Percentiles rank a stretch among this genome's conserved stretches.
Conservation (phyloP, 2,329 filamentous ascomycete species). For the Pyrenochaeta sp. region DNA sequence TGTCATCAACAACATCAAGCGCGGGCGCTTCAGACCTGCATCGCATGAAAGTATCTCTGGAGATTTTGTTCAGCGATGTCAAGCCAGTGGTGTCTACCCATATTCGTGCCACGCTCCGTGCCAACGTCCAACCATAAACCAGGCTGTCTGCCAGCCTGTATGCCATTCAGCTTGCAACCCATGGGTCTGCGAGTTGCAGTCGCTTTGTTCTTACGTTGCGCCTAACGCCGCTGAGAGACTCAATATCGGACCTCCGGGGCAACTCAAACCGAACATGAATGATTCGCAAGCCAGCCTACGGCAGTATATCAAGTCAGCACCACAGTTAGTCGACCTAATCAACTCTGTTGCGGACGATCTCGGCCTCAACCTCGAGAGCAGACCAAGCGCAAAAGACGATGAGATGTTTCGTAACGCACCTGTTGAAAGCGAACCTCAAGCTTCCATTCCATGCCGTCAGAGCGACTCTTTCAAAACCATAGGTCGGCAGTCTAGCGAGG, state of each 20-base stretch:
- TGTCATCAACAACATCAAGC: slow-evolving; percentile 51
- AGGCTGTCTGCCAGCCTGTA: neutral
- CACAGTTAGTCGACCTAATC: slow-evolving; percentile 48
- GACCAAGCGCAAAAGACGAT: slow-evolving; percentile 33
- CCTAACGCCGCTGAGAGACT: slow-evolving; percentile 37
- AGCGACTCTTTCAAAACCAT: neutral
- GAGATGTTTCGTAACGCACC: slow-evolving; percentile 34
- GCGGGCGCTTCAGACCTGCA: slow-evolving; percentile 26
- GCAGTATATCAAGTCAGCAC: slow-evolving; percentile 38
- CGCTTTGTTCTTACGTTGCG: slow-evolving; percentile 17
- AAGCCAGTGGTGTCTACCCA: slow-evolving; percentile 8
- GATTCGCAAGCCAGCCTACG: slow-evolving; percentile 30
- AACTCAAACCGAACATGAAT: slow-evolving; percentile 43
- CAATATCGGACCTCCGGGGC: slow-evolving; percentile 34
- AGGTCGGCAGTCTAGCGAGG: slow-evolving; percentile 15
- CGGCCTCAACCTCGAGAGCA: slow-evolving; percentile 41
- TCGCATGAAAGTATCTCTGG: slow-evolving; percentile 27
- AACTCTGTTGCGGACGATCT: slow-evolving; percentile 48
- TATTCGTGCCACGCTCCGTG: slow-evolving; percentile 10
- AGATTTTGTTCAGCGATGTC: slow-evolving; percentile 26
- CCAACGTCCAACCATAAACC: slow-evolving; percentile 2
- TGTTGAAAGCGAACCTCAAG: slow-evolving; percentile 18
- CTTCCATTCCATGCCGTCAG: slow-evolving; percentile 7
- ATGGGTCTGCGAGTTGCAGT: slow-evolving; percentile 19
- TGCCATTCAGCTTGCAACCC: slow-evolving; percentile 9